Conservation (phyloP, 345 rosid genomes). For the Eutrema japonicum region DNA sequence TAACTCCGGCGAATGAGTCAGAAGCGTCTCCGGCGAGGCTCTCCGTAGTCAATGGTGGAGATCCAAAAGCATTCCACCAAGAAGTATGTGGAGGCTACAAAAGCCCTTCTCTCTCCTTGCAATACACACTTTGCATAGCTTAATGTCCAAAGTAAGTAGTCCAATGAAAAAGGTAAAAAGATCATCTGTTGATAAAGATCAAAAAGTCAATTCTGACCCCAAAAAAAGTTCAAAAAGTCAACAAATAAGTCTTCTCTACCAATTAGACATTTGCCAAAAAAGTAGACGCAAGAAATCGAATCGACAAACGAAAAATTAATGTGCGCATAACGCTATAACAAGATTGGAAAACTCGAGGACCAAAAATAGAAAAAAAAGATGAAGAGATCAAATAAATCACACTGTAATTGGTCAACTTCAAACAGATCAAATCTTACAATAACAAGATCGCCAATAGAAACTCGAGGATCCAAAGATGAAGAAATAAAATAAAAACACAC, state of each 20-base stretch:
- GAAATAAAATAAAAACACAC: background rate
- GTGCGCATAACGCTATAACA: constrained; percentile 6
- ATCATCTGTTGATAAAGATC: constrained; percentile 31
- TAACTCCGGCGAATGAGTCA: constrained; percentile 53
- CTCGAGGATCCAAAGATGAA: constrained; percentile 14
- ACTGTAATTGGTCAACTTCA: background rate
- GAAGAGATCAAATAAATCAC: background rate
- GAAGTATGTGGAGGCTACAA: constrained; percentile 54
- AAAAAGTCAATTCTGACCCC: constrained; percentile 9
- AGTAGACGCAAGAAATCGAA: background rate
- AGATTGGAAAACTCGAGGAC: background rate
- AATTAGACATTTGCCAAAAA: constrained; percentile 11
- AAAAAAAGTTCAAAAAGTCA: background rate
- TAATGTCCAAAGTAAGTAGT: constrained; percentile 31
- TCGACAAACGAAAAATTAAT: background rate
- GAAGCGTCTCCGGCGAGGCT: constrained; percentile 47
- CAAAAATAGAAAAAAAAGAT: constrained; percentile 8
- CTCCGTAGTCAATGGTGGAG: constrained; percentile 56
- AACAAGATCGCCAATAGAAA: constrained; percentile 14
- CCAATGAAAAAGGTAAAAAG: constrained; percentile 21
- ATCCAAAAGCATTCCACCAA: constrained; percentile 69
- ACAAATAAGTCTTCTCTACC: constrained; percentile 3
- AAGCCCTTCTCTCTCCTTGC: constrained; percentile 55
- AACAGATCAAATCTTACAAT: constrained; percentile 27
- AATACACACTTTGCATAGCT: constrained; percentile 67